Evolutionary conservation across 2,329 filamentous ascomycete genomes (phyloP), one percentile per base, ranked within the genome.

Genomic region (Ilyonectria destructans): DNA sequence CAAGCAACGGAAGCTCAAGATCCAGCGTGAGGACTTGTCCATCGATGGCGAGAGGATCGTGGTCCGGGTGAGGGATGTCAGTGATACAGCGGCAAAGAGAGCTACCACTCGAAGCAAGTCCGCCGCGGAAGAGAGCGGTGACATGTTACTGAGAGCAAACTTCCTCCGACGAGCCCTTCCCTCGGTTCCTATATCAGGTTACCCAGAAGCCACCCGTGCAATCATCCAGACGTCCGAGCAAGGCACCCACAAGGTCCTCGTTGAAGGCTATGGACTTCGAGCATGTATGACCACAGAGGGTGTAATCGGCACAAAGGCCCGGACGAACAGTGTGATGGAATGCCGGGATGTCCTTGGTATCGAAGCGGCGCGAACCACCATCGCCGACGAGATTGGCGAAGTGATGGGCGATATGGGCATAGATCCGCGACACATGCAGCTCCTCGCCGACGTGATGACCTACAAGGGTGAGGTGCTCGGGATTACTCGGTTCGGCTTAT

Each of bases 391-490:
- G 84, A 98, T 99, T 76, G 88, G 87, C 60, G 87, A 88, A 59
- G 96, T 98, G 78, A 99, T 98, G 95, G 90, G 90, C 40, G 91
- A 92, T 79, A 98, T 99, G 95, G 91, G 90, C 81, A 98, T 99
- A 77, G 96, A 99, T 82, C 96, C 95, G 51, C 93, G 96, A 63
- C 96, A 99, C 84, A 98, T 99, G 95, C 93, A 98, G 80, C 88
- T 99, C 19, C 89, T 99, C 2, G 96, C 96, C 12, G 96, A 99
- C 77, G 95, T 98, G 61, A 99, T 99, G 96, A 98, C 96, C 1
- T 98, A 96, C 87, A 98, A 98, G 85, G 96, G 96, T 58, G 96
- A 98, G 74, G 93, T 99, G 0, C 88, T 98, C 19, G 96, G 96
- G 58, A 99, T 99, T 79, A 99, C 96, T 2, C 92, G 96, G 35